Percentiles rank a stretch among this genome's conserved stretches.
Conservation (phyloP, 2,329 filamentous ascomycete species). For the Aureobasidium sp. region DNA sequence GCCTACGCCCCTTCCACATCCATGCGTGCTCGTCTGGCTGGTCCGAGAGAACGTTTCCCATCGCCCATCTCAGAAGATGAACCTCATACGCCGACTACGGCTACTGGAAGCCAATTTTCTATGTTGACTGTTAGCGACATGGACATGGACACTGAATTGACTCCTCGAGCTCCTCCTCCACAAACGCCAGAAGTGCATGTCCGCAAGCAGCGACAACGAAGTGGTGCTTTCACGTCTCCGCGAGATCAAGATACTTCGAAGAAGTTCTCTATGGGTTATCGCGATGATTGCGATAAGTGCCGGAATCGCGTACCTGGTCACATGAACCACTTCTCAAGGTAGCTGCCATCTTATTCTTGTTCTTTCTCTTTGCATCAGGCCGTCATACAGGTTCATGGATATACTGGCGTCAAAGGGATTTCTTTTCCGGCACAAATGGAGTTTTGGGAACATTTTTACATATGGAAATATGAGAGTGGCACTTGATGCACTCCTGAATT, state of each 20-base stretch:
- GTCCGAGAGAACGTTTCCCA: slow-evolving; percentile 17
- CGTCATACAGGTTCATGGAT: not conserved
- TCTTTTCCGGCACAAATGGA: not conserved
- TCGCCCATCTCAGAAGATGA: slow-evolving; percentile 29
- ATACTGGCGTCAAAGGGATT: not conserved
- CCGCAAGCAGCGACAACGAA: slow-evolving; percentile 27
- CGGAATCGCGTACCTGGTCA: slow-evolving; percentile 39
- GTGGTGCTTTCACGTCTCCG: slow-evolving; percentile 22
- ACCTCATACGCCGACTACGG: slow-evolving; percentile 23
- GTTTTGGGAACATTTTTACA: not conserved
- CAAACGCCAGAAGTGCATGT: slow-evolving; percentile 19
- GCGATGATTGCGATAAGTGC: slow-evolving; percentile 43
- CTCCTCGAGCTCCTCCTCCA: slow-evolving; percentile 8
- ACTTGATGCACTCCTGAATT: not conserved
- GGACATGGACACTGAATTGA: slow-evolving; percentile 21
- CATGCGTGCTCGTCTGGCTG: slow-evolving; percentile 1
- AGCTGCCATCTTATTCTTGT: not conserved
- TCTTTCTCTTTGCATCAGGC: not conserved
- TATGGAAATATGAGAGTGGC: not conserved
- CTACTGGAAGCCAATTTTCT: slow-evolving; percentile 27
- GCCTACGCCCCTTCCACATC: not conserved
- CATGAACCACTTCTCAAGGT: slow-evolving; percentile 38
- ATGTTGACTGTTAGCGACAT: slow-evolving; percentile 29
- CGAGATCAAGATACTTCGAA: slow-evolving; percentile 11
- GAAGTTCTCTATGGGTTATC: slow-evolving; percentile 35